phyloP scores from a whole-genome alignment of 371 early-diverging fungal species.

The Actinomucor elegans region DNA sequence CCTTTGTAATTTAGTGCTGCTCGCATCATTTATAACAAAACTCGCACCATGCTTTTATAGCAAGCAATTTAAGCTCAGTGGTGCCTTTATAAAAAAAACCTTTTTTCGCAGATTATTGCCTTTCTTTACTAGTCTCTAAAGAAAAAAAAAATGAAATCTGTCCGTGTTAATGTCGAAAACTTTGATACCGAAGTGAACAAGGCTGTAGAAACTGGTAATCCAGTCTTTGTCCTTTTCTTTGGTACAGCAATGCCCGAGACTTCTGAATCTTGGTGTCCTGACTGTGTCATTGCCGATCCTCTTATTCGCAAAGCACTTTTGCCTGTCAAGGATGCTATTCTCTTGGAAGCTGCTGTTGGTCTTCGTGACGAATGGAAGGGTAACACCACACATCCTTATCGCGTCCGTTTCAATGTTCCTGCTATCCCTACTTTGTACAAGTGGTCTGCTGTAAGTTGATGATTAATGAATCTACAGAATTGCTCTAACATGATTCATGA shows the following conservation, averaged over 20 bases:
- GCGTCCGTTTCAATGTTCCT: conserved; percentile 42
- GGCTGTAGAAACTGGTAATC: conserved; percentile 25
- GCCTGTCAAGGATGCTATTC: conserved; percentile 36
- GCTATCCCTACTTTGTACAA: conserved; percentile 60
- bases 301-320: conserved; percentile 45
- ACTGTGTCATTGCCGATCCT: conserved; percentile 59
- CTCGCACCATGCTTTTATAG: no score
- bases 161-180: conserved; percentile 25
- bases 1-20: no score
- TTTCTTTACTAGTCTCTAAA: no score
- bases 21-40: no score
- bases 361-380: conserved; percentile 57
- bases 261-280: conserved; percentile 64
- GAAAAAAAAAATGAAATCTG: conserved; percentile 20
- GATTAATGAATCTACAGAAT: no score
- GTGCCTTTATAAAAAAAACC: no score
- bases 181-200: conserved; percentile 38
- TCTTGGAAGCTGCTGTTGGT: conserved; percentile 58
- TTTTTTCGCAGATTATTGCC: no score
- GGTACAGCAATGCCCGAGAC: conserved; percentile 44
- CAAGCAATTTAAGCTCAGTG: no score
- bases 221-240: conserved; percentile 48
- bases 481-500: no score
- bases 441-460: conserved; percentile 51
- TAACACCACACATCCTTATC: conserved; percentile 47